phyloP scores from a whole-genome alignment of 2,329 filamentous ascomycete species.

The Bipolaris gigantea region DNA sequence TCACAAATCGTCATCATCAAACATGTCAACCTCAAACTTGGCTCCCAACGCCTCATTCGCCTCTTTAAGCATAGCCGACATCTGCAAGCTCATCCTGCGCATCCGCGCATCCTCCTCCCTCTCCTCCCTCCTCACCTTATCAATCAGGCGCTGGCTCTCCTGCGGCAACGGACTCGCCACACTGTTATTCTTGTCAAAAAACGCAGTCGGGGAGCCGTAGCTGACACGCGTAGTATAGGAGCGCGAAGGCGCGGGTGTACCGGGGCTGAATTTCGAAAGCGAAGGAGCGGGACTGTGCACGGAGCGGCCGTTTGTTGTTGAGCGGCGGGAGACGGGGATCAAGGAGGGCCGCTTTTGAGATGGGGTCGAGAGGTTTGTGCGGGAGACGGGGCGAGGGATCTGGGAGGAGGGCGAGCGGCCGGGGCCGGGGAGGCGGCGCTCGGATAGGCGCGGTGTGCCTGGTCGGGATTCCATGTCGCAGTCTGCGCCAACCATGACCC shows the following conservation, averaged over 20 bases:
- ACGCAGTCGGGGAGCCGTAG: constrained; percentile 33
- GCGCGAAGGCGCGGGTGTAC: constrained; percentile 22
- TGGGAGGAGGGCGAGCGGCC: constrained; percentile 37
- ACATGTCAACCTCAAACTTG: constrained; percentile 47
- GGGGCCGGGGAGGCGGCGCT: constrained; percentile 33
- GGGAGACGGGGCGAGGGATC: constrained; percentile 40
- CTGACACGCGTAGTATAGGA: constrained; percentile 37
- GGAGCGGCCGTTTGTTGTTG: constrained; percentile 28
- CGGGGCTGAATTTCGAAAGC: constrained; percentile 8
- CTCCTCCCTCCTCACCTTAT: constrained; percentile 72
- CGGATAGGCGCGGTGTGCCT: constrained; percentile 43
- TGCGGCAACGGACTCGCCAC: constrained; percentile 47
- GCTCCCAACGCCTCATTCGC: constrained; percentile 78
- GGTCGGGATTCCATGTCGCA: constrained; percentile 60
- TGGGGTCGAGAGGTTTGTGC: constrained; percentile 21
- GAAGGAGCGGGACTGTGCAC: constrained; percentile 15
- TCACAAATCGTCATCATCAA: constrained; percentile 24
- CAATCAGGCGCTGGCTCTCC: constrained; percentile 74
- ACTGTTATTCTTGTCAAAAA: constrained; percentile 22
- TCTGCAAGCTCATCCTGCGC: constrained; percentile 73
- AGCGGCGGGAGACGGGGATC: constrained; percentile 49
- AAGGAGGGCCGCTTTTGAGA: constrained; percentile 44
- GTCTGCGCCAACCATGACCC: constrained; percentile 52
- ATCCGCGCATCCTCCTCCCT: constrained; percentile 78
- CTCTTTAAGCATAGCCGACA: constrained; percentile 86